Evolutionary conservation across 805 yeast species (phyloP).

Genomic region (Lipomyces yamadae): DNA sequence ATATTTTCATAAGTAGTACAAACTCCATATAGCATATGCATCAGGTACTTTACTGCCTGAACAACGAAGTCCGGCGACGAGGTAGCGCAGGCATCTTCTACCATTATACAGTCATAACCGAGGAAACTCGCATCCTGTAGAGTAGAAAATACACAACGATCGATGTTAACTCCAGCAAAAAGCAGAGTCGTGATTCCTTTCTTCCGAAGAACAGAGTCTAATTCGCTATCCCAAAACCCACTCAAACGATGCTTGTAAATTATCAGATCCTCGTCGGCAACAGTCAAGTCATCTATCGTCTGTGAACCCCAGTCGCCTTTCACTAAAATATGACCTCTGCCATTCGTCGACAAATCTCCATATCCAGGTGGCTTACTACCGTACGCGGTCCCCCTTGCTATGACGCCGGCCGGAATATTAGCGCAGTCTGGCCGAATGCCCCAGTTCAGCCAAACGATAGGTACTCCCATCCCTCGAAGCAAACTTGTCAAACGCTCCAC

Average conservation of each 20-base stretch:
- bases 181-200: constrained; percentile 27
- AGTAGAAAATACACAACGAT: constrained; percentile 35
- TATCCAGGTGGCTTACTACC: constrained; percentile 31
- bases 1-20: constrained; percentile 21
- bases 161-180: constrained; percentile 33
- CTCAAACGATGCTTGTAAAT: constrained; percentile 33
- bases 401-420: constrained; percentile 26
- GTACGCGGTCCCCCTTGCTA: constrained; percentile 23
- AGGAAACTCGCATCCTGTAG: constrained; percentile 33
- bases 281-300: constrained; percentile 26
- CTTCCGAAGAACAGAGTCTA: constrained; percentile 27
- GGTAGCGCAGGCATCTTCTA: constrained; percentile 35
- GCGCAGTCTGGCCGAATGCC: constrained; percentile 31
- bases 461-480: constrained; percentile 17
- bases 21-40: constrained; percentile 29
- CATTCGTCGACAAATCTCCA: constrained; percentile 25
- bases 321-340: constrained; percentile 29
- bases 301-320: constrained; percentile 31
- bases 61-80: constrained; percentile 33
- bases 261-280: constrained; percentile 21
- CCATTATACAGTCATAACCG: constrained; percentile 35
- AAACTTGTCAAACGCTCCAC: constrained; percentile 23
- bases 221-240: constrained; percentile 35
- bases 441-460: constrained; percentile 36
- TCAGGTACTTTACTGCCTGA: constrained; percentile 26